These are phyloP conservation scores for Fusarium foetens DNA, from an alignment of 2,329 filamentous ascomycete genomes.

Conservation along the genomic window DNA sequence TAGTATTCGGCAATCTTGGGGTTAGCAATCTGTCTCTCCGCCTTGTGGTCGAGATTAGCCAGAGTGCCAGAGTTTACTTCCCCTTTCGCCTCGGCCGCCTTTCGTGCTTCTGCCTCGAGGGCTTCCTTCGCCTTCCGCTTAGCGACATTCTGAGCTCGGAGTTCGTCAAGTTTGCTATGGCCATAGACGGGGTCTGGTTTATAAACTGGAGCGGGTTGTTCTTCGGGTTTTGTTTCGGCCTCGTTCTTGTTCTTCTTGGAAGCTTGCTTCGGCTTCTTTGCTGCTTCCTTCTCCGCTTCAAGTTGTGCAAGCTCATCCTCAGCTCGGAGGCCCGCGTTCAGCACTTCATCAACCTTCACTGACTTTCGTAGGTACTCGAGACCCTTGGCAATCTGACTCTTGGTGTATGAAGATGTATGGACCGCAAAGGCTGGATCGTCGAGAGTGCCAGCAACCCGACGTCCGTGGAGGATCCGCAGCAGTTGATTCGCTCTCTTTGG, in stretches of 20 bases:
- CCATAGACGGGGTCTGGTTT: slow-evolving; percentile 66
- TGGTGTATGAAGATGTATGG: slow-evolving; percentile 59
- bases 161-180: slow-evolving; percentile 64
- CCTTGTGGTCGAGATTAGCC: slow-evolving; percentile 51
- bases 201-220: slow-evolving; percentile 32
- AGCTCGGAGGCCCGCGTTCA: slow-evolving; percentile 69
- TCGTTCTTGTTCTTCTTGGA: slow-evolving; percentile 40
- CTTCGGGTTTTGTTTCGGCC: not conserved
- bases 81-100: slow-evolving; percentile 55
- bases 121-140: slow-evolving; percentile 60
- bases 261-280: slow-evolving; percentile 33
- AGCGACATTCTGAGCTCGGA: slow-evolving; percentile 64
- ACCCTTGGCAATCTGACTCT: slow-evolving; percentile 56
- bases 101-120: slow-evolving; percentile 54
- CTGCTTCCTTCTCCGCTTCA: slow-evolving; percentile 52
- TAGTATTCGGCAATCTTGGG: slow-evolving; percentile 53
- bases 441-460: slow-evolving; percentile 71
- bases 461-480: slow-evolving; percentile 69
- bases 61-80: slow-evolving; percentile 53
- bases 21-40: slow-evolving; percentile 53
- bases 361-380: slow-evolving; percentile 65
- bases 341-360: slow-evolving; percentile 67
- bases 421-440: slow-evolving; percentile 64
- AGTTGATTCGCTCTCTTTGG: slow-evolving; percentile 61
- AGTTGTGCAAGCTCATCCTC: slow-evolving; percentile 69